phyloP scores from a whole-genome alignment of 805 yeast genomes.

The Saturnispora kantuleensis region DNA sequence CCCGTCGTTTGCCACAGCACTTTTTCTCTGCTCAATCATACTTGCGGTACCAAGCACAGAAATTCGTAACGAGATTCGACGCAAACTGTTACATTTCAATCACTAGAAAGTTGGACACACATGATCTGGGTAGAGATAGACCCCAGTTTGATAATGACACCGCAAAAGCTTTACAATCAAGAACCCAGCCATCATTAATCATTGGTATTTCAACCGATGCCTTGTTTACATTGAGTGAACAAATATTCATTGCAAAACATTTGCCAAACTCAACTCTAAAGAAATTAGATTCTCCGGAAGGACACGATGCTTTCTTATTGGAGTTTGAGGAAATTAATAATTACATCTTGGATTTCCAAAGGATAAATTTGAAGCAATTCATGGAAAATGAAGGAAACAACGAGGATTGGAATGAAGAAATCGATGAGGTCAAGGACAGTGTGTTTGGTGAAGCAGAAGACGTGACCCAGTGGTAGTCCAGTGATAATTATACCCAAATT shows the following conservation, averaged over 20 bases:
- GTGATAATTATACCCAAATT: conserved; percentile 1
- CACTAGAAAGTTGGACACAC: conserved; percentile 89
- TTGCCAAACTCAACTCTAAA: conserved; percentile 62
- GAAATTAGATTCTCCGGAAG: conserved; percentile 83
- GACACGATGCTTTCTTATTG: conserved; percentile 91
- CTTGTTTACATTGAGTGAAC: conserved; percentile 84
- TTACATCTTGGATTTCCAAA: conserved; percentile 58
- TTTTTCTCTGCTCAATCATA: conserved; percentile 94
- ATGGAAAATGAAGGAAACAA: conserved; percentile 42
- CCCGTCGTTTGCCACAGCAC: conserved; percentile 36
- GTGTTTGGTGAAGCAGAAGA: conserved; percentile 96
- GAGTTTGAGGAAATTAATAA: conserved; percentile 79
- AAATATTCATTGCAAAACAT: conserved; percentile 66
- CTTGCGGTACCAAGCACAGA: conserved; percentile 86
- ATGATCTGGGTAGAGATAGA: conserved; percentile 81
- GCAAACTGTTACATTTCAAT: conserved; percentile 95
- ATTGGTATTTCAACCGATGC: conserved; percentile 93
- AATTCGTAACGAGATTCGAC: conserved; percentile 83
- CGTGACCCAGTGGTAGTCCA: conserved; percentile 77
- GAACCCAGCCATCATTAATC: conserved; percentile 68
- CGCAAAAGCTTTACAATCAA: conserved; percentile 44
- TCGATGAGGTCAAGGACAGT: conserved; percentile 44
- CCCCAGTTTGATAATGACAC: conserved; percentile 29
- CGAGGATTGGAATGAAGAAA: conserved; percentile 36
- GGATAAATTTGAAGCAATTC: conserved; percentile 45